These are phyloP conservation scores for Septoria petroselini DNA, from an alignment of 2,329 filamentous ascomycete species.

Conservation along the genomic window DNA sequence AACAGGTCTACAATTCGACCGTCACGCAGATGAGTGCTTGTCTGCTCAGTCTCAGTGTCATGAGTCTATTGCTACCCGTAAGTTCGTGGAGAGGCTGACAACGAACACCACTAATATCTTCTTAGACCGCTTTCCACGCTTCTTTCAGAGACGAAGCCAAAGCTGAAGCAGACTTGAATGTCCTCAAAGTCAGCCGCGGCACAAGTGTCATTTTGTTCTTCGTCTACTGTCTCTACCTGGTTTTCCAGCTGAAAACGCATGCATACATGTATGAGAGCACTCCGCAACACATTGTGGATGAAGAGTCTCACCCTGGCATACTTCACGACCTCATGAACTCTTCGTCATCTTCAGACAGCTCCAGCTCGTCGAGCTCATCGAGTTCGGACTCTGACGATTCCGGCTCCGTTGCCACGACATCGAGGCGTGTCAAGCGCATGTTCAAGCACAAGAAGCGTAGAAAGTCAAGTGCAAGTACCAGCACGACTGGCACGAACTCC, in stretches of 20 bases:
- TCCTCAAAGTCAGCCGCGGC: conserved; percentile 81
- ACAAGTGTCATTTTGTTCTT: conserved; percentile 82
- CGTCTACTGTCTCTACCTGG: conserved; percentile 76
- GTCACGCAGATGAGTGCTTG: conserved; percentile 96
- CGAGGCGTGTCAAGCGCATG: conserved; percentile 66
- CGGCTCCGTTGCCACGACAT: conserved; percentile 58
- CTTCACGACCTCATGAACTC: conserved; percentile 78
- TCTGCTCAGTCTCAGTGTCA: conserved; percentile 83
- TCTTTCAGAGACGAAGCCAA: conserved; percentile 58
- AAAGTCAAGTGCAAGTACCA: conserved; percentile 73
- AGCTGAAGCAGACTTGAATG: conserved; percentile 62
- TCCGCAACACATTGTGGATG: conserved; percentile 87
- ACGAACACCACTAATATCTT: conserved; percentile 12
- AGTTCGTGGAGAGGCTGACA: conserved; percentile 31
- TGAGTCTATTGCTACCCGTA: conserved; percentile 79
- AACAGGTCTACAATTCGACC: conserved; percentile 94
- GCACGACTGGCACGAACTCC: conserved; percentile 56
- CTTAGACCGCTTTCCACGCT: conserved; percentile 84
- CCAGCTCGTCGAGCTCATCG: conserved; percentile 40
- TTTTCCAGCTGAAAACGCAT: conserved; percentile 91
- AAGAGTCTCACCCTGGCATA: conserved; percentile 82
- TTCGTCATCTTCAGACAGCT: conserved; percentile 53
- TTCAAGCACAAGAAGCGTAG: conserved; percentile 68
- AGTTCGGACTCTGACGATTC: conserved; percentile 70
- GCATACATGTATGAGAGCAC: conserved; percentile 90